These are phyloP conservation scores for Pneumocystis oryctolagi DNA, from an alignment of 1,139 yeast species.

Conservation along the genomic window DNA sequence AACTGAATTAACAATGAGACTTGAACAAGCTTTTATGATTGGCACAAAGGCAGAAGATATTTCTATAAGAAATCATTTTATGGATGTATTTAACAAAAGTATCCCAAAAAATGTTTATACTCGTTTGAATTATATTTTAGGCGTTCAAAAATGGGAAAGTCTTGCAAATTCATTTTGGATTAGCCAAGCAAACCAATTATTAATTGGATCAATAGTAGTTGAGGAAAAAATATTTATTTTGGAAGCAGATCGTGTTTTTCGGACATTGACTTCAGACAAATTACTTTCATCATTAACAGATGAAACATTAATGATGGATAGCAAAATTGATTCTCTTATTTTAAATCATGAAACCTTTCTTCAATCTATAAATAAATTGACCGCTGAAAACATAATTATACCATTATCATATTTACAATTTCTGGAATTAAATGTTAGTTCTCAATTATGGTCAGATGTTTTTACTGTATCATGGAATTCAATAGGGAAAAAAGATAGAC, in stretches of 20 bases:
- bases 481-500: constrained; percentile 62
- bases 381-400: constrained; percentile 44
- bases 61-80: constrained; percentile 56
- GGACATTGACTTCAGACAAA: constrained; percentile 14
- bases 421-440: constrained; percentile 64
- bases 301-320: constrained; percentile 15
- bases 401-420: constrained; percentile 76
- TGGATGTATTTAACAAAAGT: constrained; percentile 67
- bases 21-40: constrained; percentile 92
- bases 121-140: constrained; percentile 65
- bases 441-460: constrained; percentile 67
- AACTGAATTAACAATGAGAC: constrained; percentile 81
- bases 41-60: constrained; percentile 80
- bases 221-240: constrained; percentile 18
- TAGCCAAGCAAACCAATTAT: constrained; percentile 77
- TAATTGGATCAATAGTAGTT: constrained; percentile 61
- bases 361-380: constrained; percentile 30
- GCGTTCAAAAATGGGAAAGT: constrained; percentile 95
- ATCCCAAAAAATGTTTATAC: constrained; percentile 67
- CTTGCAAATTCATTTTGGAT: constrained; percentile 89
- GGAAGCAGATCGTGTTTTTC: constrained; percentile 6
- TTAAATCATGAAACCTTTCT: constrained; percentile 40
- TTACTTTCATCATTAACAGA: constrained; percentile 11
- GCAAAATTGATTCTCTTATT: constrained; percentile 7
- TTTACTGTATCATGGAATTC: constrained; percentile 70